These are phyloP conservation scores for Letharia lupina DNA, from an alignment of 495 filamentous ascomycete genomes.

Conservation along the genomic window DNA sequence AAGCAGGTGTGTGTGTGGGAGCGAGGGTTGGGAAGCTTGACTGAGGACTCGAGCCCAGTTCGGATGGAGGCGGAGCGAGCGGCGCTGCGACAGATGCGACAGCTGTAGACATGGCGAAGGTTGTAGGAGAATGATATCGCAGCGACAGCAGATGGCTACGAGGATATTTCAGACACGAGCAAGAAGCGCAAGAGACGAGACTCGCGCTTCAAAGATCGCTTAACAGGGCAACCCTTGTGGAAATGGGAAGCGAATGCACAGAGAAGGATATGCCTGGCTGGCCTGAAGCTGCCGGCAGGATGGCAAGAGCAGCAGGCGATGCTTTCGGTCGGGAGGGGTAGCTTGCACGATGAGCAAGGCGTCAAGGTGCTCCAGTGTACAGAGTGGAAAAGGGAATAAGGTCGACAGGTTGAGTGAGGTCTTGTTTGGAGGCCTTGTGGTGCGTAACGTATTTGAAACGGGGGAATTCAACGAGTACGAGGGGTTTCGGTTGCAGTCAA, in stretches of 20 bases:
- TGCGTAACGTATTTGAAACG: constrained; percentile 1
- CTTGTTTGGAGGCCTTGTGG: neutral
- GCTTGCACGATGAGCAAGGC: neutral
- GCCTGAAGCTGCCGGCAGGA: neutral
- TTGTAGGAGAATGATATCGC: constrained; percentile 5
- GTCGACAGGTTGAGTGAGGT: neutral
- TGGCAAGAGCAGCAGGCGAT: neutral
- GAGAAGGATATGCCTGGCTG: neutral
- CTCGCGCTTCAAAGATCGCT: constrained; percentile 13
- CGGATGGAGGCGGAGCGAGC: constrained; percentile 41
- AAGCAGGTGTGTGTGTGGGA: constrained; percentile 28
- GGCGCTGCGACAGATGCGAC: constrained; percentile 43
- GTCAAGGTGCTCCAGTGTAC: neutral
- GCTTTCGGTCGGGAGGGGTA: neutral
- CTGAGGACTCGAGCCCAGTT: constrained; percentile 42
- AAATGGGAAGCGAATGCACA: neutral
- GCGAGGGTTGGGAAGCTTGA: constrained; percentile 36
- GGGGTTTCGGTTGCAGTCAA: neutral
- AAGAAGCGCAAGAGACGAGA: constrained; percentile 16
- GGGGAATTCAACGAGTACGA: neutral
- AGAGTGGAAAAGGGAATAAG: neutral
- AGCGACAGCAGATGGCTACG: constrained; percentile 7
- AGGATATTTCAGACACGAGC: neutral
- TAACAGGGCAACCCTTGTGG: neutral
- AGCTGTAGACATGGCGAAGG: constrained; percentile 42